A percentile compares a stretch with the other conserved stretches of the same genome.
These are phyloP conservation scores for Pichia sp. DNA, from an alignment of 1,139 yeast species.

Conservation along the genomic window DNA sequence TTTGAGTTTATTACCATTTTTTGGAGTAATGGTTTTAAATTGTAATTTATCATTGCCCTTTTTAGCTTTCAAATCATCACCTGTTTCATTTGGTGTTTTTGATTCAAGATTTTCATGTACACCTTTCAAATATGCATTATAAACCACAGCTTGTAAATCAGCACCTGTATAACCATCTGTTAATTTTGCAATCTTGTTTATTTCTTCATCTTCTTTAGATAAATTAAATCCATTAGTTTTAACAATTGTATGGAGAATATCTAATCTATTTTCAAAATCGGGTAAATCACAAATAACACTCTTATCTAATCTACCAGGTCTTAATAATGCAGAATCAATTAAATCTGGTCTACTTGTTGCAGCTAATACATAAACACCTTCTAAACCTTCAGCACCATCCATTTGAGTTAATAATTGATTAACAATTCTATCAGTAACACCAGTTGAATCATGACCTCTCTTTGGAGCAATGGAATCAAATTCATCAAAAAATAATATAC, in stretches of 20 bases:
- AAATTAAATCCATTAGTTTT: slow-evolving; percentile 43
- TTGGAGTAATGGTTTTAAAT: neutral
- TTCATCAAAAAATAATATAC: slow-evolving; percentile 90
- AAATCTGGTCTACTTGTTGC: slow-evolving; percentile 95
- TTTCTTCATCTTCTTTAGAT: slow-evolving; percentile 40
- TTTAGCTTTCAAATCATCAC: slow-evolving; percentile 28
- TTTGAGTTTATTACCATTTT: neutral
- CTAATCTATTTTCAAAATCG: slow-evolving; percentile 57
- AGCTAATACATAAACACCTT: slow-evolving; percentile 93
- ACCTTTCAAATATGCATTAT: slow-evolving; percentile 86
- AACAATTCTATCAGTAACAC: slow-evolving; percentile 95
- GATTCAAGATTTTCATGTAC: slow-evolving; percentile 70
- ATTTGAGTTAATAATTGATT: slow-evolving; percentile 95
- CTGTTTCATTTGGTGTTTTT: neutral
- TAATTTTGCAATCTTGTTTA: slow-evolving; percentile 48
- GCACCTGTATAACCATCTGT: slow-evolving; percentile 91
- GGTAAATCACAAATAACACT: slow-evolving; percentile 90
- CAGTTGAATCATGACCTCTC: slow-evolving; percentile 97
- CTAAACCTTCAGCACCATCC: slow-evolving; percentile 99
- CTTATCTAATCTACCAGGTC: slow-evolving; percentile 95
- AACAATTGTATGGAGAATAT: slow-evolving; percentile 61
- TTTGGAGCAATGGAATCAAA: slow-evolving; percentile 97
- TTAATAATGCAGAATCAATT: slow-evolving; percentile 86
- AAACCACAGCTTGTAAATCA: slow-evolving; percentile 86
- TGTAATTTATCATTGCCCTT: neutral